Base-by-base conservation (phyloP, 108 stramenopile genomes). In the Pseudonitzschia pungens region DNA sequence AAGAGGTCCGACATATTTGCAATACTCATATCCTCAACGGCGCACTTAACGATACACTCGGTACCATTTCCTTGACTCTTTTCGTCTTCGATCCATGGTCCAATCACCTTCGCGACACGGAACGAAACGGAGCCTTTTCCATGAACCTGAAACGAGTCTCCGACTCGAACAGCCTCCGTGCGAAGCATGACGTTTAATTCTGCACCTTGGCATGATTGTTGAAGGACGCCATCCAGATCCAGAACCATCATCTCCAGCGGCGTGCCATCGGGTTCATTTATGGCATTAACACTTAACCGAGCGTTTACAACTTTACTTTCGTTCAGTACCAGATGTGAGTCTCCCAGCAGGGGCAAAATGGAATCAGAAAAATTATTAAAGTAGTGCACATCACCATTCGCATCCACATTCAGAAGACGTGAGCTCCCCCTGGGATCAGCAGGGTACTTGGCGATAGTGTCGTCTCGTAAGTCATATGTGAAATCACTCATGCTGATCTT, bases 31-130 rank as follows among this genome's bases (percentile, higher is more conserved):
- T 74, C 40, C 18, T 62, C 33, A 3, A 40, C 33, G 33, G 36
- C 36, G 31, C 60, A 62, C 45, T 20, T 21, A 8, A 84, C 77
- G 0, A 65, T 44, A 59, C 77, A 81, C 40, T 84, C 80, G 41
- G 60, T 53, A 33, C 83, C 83, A 24, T 84, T 80, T 27, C 70
- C 77, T 26, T 78, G 51, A 16, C 77, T 73, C 21, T 78, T 71
- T 53, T 84, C 84, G 31, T 81, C 81, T 51, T 81, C 81, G 32
- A 76, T 71, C 81, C 81, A 81, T 44, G 73, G 68, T 27, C 79
- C 81, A 11, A 29, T 27, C 11, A 80, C 57, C 32, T 33, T 42
- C 10, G 65, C 55, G 6, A 83, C 76, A 11, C 51, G 70, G 29
- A 83, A 36, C 29, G 60, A 62, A 40, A 40, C 20, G 16, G 42